Percentiles rank a stretch among this genome's conserved stretches.
Conservation (phyloP, 2,329 filamentous ascomycete genomes). For the Trichoderma cornu-damae region DNA sequence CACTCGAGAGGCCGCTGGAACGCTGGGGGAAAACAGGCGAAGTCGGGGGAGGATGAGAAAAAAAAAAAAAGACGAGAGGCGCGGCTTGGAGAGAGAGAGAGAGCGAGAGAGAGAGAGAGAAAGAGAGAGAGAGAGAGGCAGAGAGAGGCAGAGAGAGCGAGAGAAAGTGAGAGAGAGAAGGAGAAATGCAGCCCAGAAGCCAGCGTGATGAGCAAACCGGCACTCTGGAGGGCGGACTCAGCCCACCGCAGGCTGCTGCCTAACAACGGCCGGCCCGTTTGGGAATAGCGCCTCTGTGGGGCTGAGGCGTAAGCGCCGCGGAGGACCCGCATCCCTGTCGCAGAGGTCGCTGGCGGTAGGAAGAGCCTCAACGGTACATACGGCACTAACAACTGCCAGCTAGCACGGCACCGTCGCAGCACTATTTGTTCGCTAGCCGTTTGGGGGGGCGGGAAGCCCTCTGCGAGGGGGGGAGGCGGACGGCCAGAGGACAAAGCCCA, state of each 20-base stretch:
- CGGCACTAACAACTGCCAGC: slow-evolving; percentile 13
- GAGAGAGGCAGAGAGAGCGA: neutral
- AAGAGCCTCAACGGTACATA: slow-evolving; percentile 7
- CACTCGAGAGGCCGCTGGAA: neutral
- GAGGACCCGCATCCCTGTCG: slow-evolving; percentile 21
- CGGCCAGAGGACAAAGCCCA: too few relatives aligned
- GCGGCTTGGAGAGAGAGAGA: neutral
- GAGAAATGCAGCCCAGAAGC: slow-evolving; percentile 18
- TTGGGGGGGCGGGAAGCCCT: neutral
- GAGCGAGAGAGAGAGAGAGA: too few relatives aligned
- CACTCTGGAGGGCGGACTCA: slow-evolving; percentile 19
- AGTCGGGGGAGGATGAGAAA: neutral
- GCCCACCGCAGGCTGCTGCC: slow-evolving; percentile 25
- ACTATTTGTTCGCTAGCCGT: neutral
- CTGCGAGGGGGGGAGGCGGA: neutral
- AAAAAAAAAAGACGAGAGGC: slow-evolving; percentile 6
- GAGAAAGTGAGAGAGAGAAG: neutral
- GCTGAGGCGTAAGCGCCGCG: slow-evolving; percentile 20
- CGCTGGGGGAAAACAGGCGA: neutral
- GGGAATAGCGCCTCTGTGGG: slow-evolving; percentile 20
- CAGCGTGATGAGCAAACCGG: slow-evolving; percentile 20
- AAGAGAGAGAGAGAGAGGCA: too few relatives aligned
- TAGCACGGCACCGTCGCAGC: slow-evolving; percentile 2
- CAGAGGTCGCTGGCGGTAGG: neutral
- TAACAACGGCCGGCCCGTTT: slow-evolving; percentile 16